Conservation (phyloP, 495 filamentous ascomycete species). For the Tuber borchii region DNA sequence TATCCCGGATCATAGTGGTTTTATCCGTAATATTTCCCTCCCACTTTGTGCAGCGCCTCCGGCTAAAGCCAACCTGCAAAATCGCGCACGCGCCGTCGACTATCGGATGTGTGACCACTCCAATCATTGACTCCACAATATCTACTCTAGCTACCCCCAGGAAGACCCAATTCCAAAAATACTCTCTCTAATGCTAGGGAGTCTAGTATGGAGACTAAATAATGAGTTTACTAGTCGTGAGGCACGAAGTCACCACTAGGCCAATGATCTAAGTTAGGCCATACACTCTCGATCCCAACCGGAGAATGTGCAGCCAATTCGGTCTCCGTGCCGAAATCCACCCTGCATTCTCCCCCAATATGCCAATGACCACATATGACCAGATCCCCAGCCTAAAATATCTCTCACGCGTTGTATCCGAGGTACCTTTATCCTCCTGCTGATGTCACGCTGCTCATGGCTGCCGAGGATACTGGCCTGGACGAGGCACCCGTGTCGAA, state of each 20-base stretch:
- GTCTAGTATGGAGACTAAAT: slow-evolving; percentile 79
- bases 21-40: slow-evolving; percentile 4
- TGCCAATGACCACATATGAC: too few species aligned
- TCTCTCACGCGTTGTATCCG: too few species aligned
- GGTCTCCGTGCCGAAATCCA: too few species aligned
- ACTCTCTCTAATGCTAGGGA: slow-evolving; percentile 79
- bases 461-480: too few species aligned
- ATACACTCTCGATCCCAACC: slow-evolving; percentile 50
- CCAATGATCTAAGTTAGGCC: slow-evolving; percentile 55
- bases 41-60: slow-evolving; percentile 8
- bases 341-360: too few species aligned
- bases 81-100: neutral
- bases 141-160: slow-evolving; percentile 28
- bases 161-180: slow-evolving; percentile 48
- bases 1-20: neutral
- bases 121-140: slow-evolving; percentile 24
- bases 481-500: too few species aligned
- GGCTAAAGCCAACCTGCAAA: neutral
- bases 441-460: too few species aligned
- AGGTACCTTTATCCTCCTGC: too few species aligned
- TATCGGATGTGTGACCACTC: slow-evolving; percentile 5
- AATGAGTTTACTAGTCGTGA: slow-evolving; percentile 91
- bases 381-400: too few species aligned
- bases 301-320: too few species aligned
- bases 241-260: slow-evolving; percentile 62